Evolutionary conservation across 306 rosid genomes (phyloP), one percentile per base, ranked within the genome.

Genomic region (Vigna unguiculata): DNA sequence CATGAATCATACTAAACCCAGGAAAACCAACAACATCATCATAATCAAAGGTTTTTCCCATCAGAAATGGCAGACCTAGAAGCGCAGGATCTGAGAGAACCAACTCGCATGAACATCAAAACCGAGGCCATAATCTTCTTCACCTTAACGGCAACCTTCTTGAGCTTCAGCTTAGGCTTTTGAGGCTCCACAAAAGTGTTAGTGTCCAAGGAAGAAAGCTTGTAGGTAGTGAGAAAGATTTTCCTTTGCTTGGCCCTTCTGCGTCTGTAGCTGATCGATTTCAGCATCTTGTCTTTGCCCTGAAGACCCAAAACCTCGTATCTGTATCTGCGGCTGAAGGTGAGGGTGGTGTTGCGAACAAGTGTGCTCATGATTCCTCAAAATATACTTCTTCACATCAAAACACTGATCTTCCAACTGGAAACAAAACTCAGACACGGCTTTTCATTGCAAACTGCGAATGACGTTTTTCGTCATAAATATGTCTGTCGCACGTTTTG

Each of bases 191-290:
- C 69, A 21, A 58, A 49, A 63, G n/a, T 36, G 2, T 36, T 38
- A 6, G 0, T 34, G n/a, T 84, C 77, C 38, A 61, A 51, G 22
- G 90, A 74, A 24, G 83, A 77, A 6, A 91, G 45, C 80, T 82
- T 87, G 72, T 89, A 91, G 5, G 89, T 81, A 40, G 87, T 86
- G 14, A 89, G 82, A 36, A 87, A 91, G 69, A 91, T 75, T 76
- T 85, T 64, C 46, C 93, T 81, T 15, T 86, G 90, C 80, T 83
- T 89, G 3, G 97, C 91, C 79, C 87, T 76, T 17, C 78, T 81
- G 34, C 81, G 83, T 55, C 80, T 81, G 28, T 83, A 89, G 72
- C 92, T 87, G 14, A 82, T 41, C 20, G 88, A 87, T 24, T 85
- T 75, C 9, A 75, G 14, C 55, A 73, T 10, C 34, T n/a, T 77